Evolutionary conservation across 257 asterid genomes (phyloP).

Genomic region (Mitragyna speciosa): DNA sequence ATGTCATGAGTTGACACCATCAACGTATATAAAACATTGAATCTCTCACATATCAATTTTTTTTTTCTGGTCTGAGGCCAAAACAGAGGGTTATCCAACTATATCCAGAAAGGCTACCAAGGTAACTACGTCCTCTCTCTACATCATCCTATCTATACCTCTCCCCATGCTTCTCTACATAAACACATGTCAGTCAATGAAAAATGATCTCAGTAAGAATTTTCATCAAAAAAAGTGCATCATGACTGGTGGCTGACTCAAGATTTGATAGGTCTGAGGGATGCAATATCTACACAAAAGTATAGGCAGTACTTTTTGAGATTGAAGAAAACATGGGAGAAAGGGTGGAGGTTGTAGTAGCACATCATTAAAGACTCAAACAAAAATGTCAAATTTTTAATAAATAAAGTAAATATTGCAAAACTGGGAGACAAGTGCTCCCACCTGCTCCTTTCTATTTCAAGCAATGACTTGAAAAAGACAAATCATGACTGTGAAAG

Average conservation of each 20-base stretch:
- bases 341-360: neutral
- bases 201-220: neutral
- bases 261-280: neutral
- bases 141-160: neutral
- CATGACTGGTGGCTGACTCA: neutral
- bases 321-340: neutral
- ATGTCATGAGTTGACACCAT: neutral
- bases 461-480: neutral
- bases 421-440: neutral
- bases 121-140: neutral
- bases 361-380: neutral
- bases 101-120: too few relatives aligned
- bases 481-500: neutral
- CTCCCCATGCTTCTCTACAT: neutral
- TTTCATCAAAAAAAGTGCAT: neutral
- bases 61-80: neutral
- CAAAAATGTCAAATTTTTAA: neutral
- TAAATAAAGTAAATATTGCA: neutral
- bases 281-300: neutral
- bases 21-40: neutral
- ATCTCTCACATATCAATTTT: neutral
- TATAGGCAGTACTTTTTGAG: neutral
- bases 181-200: neutral
- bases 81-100: neutral
- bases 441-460: neutral